These are phyloP conservation scores for Tylopilus rubrobrunneus DNA, from an alignment of 768 basidiomycete genomes.

Conservation along the genomic window DNA sequence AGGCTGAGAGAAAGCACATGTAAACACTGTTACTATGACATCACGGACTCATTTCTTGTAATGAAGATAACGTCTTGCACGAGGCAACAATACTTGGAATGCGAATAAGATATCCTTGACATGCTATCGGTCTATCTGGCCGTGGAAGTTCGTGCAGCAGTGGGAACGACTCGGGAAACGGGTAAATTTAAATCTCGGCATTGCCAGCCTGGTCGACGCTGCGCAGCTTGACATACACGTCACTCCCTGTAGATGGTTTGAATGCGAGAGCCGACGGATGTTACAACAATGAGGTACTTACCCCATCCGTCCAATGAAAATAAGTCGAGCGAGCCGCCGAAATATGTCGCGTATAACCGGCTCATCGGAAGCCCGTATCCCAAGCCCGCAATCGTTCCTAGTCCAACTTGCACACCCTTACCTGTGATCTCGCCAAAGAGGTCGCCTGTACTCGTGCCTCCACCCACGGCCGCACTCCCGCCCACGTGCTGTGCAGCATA, in stretches of 20 bases:
- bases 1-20: conserved; percentile 32
- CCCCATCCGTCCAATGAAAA: conserved; percentile 85
- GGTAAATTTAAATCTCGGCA: conserved; percentile 38
- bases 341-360: conserved; percentile 73
- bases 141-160: not conserved
- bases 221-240: conserved; percentile 52
- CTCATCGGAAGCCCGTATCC: conserved; percentile 88
- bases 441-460: conserved; percentile 37
- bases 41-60: not conserved
- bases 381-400: conserved; percentile 88
- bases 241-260: conserved; percentile 35
- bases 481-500: conserved; percentile 79
- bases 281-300: conserved; percentile 26
- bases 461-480: conserved; percentile 60
- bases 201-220: conserved; percentile 51
- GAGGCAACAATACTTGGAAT: not conserved
- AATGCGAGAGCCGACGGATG: not conserved
- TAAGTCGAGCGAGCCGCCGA: conserved; percentile 81
- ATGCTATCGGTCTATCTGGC: not conserved
- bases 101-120: not conserved
- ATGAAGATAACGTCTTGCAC: conserved; percentile 5
- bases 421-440: conserved; percentile 77
- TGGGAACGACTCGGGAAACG: not conserved
- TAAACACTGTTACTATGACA: not conserved
- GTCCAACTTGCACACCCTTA: conserved; percentile 70